Percentiles rank a stretch among this genome's conserved stretches.
These are phyloP conservation scores for Serendipita sp. DNA, from an alignment of 768 basidiomycete genomes.

Conservation along the genomic window DNA sequence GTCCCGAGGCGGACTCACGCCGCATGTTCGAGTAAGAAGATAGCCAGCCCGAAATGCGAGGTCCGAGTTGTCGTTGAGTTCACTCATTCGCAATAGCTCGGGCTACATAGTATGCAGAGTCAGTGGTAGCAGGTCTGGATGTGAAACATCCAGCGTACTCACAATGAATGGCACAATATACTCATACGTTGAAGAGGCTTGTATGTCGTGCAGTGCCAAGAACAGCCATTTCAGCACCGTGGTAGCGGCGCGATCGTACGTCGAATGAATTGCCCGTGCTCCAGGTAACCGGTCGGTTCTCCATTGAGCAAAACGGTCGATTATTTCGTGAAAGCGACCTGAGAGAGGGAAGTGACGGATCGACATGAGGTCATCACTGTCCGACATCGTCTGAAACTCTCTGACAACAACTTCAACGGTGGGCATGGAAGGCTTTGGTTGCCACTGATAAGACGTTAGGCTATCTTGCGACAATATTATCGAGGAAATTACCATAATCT, in stretches of 20 bases:
- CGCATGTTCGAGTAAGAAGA: constrained; percentile 71
- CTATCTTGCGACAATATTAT: not conserved
- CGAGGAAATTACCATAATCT: constrained; percentile 40
- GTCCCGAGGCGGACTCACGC: constrained; percentile 58
- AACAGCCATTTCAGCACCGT: constrained; percentile 67
- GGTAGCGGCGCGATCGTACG: constrained; percentile 63
- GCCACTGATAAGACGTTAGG: constrained; percentile 31
- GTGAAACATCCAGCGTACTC: constrained; percentile 15
- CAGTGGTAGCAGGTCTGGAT: constrained; percentile 4
- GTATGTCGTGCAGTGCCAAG: constrained; percentile 56
- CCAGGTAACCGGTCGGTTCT: constrained; percentile 55
- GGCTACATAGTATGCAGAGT: constrained; percentile 29
- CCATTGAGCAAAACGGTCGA: constrained; percentile 52
- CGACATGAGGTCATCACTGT: constrained; percentile 59
- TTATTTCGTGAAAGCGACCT: constrained; percentile 42
- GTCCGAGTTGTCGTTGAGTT: constrained; percentile 66
- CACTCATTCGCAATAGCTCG: constrained; percentile 60
- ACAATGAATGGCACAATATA: constrained; percentile 74
- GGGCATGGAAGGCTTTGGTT: constrained; percentile 44
- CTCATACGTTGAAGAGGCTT: constrained; percentile 62
- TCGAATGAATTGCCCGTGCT: constrained; percentile 65
- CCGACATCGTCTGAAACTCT: constrained; percentile 42
- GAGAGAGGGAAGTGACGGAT: constrained; percentile 49
- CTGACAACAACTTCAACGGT: constrained; percentile 46
- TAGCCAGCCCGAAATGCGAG: constrained; percentile 46